Conservation (phyloP, 306 rosid species). For the Vigna unguiculata region DNA sequence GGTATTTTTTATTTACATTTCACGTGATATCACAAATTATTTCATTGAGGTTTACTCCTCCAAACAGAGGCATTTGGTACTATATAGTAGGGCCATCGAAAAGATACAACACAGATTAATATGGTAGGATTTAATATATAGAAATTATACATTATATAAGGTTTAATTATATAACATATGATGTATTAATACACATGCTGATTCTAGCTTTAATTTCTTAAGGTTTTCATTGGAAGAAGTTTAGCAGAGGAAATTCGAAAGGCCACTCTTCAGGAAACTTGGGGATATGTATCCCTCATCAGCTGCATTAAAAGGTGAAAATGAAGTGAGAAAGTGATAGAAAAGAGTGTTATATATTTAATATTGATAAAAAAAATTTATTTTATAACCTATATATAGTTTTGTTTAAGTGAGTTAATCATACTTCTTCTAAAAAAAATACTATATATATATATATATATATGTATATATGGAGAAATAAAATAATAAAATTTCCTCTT, state of each 20-base stretch:
- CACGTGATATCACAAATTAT: too few species aligned
- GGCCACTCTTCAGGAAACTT: constrained; percentile 22
- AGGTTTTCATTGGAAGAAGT: constrained; percentile 22
- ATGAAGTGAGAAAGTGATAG: not conserved
- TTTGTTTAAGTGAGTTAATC: too few species aligned
- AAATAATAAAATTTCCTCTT: too few species aligned
- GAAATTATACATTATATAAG: constrained; percentile 17
- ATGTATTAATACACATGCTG: not conserved
- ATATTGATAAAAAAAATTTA: too few species aligned
- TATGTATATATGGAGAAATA: too few species aligned
- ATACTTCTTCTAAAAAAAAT: too few species aligned
- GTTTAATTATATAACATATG: not conserved
- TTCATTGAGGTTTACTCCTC: too few species aligned
- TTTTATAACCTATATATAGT: too few species aligned
- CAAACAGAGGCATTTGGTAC: not conserved
- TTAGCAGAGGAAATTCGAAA: not conserved
- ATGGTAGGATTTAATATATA: not conserved
- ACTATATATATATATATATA: too few species aligned
- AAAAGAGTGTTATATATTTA: too few species aligned
- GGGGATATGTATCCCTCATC: not conserved
- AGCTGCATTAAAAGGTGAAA: constrained; percentile 33
- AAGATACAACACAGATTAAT: constrained; percentile 6
- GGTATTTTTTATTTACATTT: too few species aligned
- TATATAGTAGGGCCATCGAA: not conserved
- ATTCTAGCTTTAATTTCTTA: not conserved